Conservation (phyloP, 225 moss, liverwort and hornwort genomes). For the Physcomitrellopsis africana region DNA sequence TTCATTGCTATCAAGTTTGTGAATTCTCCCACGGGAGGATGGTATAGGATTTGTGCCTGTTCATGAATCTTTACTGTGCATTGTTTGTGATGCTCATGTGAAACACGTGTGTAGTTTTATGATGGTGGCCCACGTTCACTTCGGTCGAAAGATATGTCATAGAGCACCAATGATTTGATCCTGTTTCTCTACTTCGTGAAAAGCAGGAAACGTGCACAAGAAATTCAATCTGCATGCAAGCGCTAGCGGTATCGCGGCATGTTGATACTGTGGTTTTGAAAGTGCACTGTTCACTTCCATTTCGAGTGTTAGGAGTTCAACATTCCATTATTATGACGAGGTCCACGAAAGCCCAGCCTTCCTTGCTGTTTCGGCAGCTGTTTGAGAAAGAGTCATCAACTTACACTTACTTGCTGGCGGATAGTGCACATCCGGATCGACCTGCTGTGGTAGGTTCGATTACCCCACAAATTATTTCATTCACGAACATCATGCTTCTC, state of each 20-base stretch:
- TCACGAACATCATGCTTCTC: neutral
- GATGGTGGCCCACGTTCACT: neutral
- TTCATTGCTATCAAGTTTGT: neutral
- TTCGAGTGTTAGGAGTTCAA: slow-evolving; percentile 1
- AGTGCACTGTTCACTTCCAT: slow-evolving; percentile 2
- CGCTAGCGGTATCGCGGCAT: slow-evolving; percentile 11
- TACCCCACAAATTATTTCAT: neutral
- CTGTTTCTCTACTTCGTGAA: neutral
- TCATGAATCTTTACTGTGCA: neutral
- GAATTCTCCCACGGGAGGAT: neutral
- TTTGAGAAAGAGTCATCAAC: slow-evolving; percentile 78
- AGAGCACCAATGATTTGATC: neutral
- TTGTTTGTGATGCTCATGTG: neutral
- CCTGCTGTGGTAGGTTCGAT: slow-evolving; percentile 55
- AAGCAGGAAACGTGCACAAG: neutral
- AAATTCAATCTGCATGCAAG: slow-evolving; percentile 19
- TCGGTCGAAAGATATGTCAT: neutral
- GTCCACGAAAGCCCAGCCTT: slow-evolving; percentile 23
- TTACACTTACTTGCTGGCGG: slow-evolving; percentile 67
- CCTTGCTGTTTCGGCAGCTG: slow-evolving; percentile 67
- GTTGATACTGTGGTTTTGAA: slow-evolving; percentile 17
- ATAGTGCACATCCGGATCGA: slow-evolving; percentile 53
- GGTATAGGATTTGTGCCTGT: neutral
- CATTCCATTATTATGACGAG: slow-evolving; percentile 39
- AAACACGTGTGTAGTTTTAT: neutral